Conservation (phyloP, 75 land plant genomes). For the Cunninghamia lanceolata region DNA sequence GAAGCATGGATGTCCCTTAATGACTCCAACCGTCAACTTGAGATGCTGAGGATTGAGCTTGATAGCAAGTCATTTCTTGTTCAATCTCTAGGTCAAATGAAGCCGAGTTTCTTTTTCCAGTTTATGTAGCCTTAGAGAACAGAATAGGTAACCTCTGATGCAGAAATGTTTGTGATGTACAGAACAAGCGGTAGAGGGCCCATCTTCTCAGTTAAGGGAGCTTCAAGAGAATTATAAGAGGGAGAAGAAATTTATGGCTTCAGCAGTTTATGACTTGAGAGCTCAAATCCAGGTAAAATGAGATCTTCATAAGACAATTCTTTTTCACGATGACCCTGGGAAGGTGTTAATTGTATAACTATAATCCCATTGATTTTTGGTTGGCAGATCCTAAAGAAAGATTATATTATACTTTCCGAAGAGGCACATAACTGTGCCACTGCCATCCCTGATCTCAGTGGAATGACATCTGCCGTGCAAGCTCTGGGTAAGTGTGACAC, state of each 20-base stretch:
- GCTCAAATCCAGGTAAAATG: constrained; percentile 56
- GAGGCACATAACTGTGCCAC: constrained; percentile 76
- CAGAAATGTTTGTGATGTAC: not conserved
- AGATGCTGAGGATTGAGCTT: constrained; percentile 80
- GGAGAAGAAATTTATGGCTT: constrained; percentile 55
- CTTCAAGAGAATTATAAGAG: constrained; percentile 46
- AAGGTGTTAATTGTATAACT: not conserved
- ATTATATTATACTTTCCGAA: constrained; percentile 50
- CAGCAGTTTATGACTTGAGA: constrained; percentile 39
- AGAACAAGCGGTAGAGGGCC: constrained; percentile 67
- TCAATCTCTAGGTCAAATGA: constrained; percentile 53
- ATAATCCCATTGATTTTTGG: not conserved
- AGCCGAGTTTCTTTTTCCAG: not conserved
- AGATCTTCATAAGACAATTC: not conserved
- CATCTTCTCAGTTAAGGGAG: constrained; percentile 42
- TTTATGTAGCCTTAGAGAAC: not conserved
- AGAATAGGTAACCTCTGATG: not conserved
- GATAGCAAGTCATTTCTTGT: constrained; percentile 46
- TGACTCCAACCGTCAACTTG: constrained; percentile 74
- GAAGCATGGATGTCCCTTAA: constrained; percentile 89
- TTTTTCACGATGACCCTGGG: not conserved
- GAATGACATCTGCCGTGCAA: constrained; percentile 81
- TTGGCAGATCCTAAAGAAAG: constrained; percentile 57
- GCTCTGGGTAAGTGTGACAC: constrained; percentile 49
- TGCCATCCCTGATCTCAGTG: constrained; percentile 70